phyloP scores from a whole-genome alignment of 148 eudicot species.

The Vaccinium darrowii region DNA sequence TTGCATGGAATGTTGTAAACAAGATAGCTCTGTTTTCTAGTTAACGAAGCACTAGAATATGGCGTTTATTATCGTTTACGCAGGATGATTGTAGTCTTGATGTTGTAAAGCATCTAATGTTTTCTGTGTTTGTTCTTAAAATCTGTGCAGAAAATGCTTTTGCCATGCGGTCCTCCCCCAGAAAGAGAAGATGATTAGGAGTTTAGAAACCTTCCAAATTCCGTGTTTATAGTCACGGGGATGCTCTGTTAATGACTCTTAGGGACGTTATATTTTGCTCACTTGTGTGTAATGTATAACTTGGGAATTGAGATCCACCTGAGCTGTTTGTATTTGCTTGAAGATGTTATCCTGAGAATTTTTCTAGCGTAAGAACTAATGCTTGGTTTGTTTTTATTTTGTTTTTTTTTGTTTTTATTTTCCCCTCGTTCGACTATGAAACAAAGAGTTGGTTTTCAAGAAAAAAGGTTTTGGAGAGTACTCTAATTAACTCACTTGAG shows the following conservation, averaged over 20 bases:
- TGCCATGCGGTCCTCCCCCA: constrained; percentile 80
- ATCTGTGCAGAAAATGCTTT: constrained; percentile 72
- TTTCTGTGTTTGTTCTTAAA: not conserved
- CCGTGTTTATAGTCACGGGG: not conserved
- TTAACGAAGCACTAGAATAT: not conserved
- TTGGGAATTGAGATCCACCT: not conserved
- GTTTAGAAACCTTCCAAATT: not conserved
- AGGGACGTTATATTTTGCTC: not conserved
- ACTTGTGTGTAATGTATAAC: not conserved
- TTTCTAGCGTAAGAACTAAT: not conserved
- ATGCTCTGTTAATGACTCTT: not conserved
- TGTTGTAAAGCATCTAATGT: not conserved
- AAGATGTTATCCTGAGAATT: not conserved
- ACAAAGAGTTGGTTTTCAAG: too few relatives aligned
- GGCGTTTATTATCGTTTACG: not conserved
- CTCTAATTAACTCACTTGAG: too few relatives aligned
- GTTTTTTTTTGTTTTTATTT: too few relatives aligned
- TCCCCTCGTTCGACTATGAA: too few relatives aligned
- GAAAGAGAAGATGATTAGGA: constrained; percentile 55
- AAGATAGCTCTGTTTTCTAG: not conserved
- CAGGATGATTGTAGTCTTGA: not conserved
- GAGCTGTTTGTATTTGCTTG: not conserved
- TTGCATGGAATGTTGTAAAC: not conserved
- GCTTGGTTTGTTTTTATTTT: too few relatives aligned
- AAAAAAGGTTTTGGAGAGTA: too few relatives aligned